Conservation (phyloP, 2,329 filamentous ascomycete genomes). For the Pseudocercospora fijiensis region DNA sequence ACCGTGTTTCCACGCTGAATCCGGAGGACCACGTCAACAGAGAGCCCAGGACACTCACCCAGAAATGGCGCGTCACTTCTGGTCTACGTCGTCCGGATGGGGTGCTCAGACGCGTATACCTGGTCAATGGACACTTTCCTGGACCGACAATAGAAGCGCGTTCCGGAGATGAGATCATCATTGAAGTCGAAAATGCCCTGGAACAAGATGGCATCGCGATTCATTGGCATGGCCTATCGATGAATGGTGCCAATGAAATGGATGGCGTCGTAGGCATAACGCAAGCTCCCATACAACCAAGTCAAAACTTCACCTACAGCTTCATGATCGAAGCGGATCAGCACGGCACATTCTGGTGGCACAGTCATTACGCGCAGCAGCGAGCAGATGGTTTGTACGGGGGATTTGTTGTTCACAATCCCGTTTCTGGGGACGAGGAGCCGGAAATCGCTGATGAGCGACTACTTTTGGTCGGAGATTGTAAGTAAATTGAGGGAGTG, state of each 20-base stretch:
- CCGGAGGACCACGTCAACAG: conserved; percentile 27
- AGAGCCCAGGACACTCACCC: conserved; percentile 18
- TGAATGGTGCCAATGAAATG: conserved; percentile 28
- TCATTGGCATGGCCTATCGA: conserved; percentile 49
- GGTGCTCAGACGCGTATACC: conserved; percentile 51
- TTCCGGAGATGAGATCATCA: conserved; percentile 47
- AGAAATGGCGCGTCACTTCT: conserved; percentile 25
- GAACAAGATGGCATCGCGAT: conserved; percentile 43
- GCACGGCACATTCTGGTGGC: conserved; percentile 52
- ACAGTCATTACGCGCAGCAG: conserved; percentile 47
- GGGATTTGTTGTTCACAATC: conserved; percentile 49
- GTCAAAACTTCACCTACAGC: conserved; percentile 42
- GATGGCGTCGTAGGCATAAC: conserved; percentile 34
- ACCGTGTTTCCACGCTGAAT: conserved; percentile 10
- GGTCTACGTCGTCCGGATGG: conserved; percentile 43
- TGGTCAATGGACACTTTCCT: conserved; percentile 54
- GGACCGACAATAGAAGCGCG: conserved; percentile 53
- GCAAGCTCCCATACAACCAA: conserved; percentile 27
- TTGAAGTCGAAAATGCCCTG: conserved; percentile 46
- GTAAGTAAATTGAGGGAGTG: no score
- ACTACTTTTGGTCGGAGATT: conserved; percentile 51
- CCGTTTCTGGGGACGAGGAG: conserved; percentile 27
- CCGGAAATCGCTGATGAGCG: conserved; percentile 42
- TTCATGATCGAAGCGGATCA: conserved; percentile 35
- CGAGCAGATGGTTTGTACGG: conserved; percentile 51